Evolutionary conservation across 305 asterid species (phyloP).

Genomic region (Fraxinus xanthoxyloides): DNA sequence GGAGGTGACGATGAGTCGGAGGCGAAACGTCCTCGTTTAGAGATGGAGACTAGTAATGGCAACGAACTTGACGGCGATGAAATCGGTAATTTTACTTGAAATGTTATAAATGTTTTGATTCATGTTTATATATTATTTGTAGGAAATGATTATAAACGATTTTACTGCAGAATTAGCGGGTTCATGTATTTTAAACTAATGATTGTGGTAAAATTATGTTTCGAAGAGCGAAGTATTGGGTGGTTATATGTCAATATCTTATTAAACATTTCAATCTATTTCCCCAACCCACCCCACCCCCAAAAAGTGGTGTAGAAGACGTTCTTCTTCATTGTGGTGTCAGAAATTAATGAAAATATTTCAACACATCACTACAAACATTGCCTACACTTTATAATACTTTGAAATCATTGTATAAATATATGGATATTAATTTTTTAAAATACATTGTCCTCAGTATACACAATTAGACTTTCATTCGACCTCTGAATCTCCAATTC

Average conservation of each 20-base stretch:
- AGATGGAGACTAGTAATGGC: conserved; percentile 40
- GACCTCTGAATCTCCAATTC: neutral
- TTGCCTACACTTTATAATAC: neutral
- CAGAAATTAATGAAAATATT: neutral
- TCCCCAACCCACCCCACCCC: neutral
- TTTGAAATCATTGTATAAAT: neutral
- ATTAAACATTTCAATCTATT: neutral
- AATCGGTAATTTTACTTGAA: conserved; percentile 33
- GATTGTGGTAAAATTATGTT: neutral
- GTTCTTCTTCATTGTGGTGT: neutral
- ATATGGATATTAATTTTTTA: neutral
- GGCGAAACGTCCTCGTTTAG: conserved; percentile 71
- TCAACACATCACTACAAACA: neutral
- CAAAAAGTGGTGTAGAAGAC: neutral
- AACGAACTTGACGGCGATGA: conserved; percentile 32
- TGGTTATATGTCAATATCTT: neutral
- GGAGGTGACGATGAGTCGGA: conserved; percentile 57
- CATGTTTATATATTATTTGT: neutral
- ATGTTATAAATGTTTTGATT: neutral
- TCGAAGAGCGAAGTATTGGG: neutral
- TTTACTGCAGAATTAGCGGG: neutral
- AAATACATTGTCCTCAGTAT: neutral
- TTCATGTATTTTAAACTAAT: neutral
- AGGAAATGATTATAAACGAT: neutral
- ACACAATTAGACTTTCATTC: neutral